Evolutionary conservation across 768 basidiomycete species (phyloP), one percentile per base, ranked within the genome.

Genomic region (Hortiboletus flavorubellus): DNA sequence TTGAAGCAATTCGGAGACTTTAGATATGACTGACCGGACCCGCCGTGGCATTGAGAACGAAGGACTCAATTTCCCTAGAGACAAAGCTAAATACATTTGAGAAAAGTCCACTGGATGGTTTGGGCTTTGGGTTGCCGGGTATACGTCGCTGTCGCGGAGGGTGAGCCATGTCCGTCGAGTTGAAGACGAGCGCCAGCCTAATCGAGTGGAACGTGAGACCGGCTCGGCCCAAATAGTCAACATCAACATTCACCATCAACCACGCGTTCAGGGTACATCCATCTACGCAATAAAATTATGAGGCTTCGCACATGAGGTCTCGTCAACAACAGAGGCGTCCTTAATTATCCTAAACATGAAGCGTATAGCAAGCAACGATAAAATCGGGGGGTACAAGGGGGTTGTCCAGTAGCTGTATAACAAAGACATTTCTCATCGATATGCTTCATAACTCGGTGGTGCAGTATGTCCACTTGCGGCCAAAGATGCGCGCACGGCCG

Each of bases 31-130:
- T 59, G 61, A 65, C 61, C 57, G 54, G 46, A 26, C 51, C 54
- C 9, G 58, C 85, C 9, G 85, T 82, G 46, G 89, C 89, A 62
- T 75, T 85, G 18, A 79, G 71, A 26, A 91, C 77, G 67, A 92
- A 91, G 11, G 83, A 83, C 44, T 83, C 83, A 37, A 91, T 64
- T 67, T 92, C 89, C 47, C 82, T 76, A 11, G 87, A 82, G 5
- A 92, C 80, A 66, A 84, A 89, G 67, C 73, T 78, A 59, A 90
- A 76, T 5, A 91, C 85, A 58, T 82, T 83, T 1, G 84, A 81
- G 21, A 89, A 60, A 3, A 87, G 62, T 40, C 85, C 81, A 16
- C 8, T n/a, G 26, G 63, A 40, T 18, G 26, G 26, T 46, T 54
- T 55, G 26, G 26, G 4, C 26, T 31, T 53, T 38, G 46, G 0